Evolutionary conservation across 192 early-diverging fungal genomes (phyloP).

Genomic region (Coemansia sp.): DNA sequence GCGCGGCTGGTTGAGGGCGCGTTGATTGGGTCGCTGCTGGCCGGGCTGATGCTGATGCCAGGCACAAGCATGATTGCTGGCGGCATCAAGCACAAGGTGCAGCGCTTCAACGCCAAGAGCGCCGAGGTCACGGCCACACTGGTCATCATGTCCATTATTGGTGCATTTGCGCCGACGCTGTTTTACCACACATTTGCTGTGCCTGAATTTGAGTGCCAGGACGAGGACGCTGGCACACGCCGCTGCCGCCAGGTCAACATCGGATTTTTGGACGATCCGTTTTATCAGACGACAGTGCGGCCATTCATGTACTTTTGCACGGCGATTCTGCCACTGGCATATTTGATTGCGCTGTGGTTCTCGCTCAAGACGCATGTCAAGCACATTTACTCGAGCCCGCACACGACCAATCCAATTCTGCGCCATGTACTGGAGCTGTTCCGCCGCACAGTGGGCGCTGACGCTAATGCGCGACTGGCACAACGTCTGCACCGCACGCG

Average conservation of each 20-base stretch:
- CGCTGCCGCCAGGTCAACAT: conserved; percentile 64
- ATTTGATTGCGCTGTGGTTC: conserved; percentile 89
- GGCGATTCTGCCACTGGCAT: conserved; percentile 71
- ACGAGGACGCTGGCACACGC: conserved; percentile 51
- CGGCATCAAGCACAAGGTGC: conserved; percentile 86
- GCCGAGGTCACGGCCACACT: conserved; percentile 95
- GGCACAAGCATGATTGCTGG: conserved; percentile 93
- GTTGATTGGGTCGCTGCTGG: conserved; percentile 88
- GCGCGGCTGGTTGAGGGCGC: conserved; percentile 84
- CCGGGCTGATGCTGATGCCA: conserved; percentile 86
- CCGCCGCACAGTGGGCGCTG: conserved; percentile 42
- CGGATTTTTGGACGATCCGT: conserved; percentile 72
- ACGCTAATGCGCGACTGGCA: conserved; percentile 7
- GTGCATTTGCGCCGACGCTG: conserved; percentile 88
- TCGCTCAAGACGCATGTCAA: conserved; percentile 89
- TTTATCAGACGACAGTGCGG: conserved; percentile 76
- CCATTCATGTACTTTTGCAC: conserved; percentile 89
- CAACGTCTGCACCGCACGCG: conserved; percentile 26
- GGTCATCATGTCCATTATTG: conserved; percentile 92
- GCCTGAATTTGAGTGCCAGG: conserved; percentile 53
- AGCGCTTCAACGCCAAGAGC: conserved; percentile 91
- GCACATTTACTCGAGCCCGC: conserved; percentile 62
- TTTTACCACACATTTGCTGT: conserved; percentile 90
- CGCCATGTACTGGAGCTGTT: conserved; percentile 64
- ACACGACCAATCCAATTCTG: conserved; percentile 47